Conservation (phyloP, 176 grass and related monocot genomes). For the Aechmea fasciata region DNA sequence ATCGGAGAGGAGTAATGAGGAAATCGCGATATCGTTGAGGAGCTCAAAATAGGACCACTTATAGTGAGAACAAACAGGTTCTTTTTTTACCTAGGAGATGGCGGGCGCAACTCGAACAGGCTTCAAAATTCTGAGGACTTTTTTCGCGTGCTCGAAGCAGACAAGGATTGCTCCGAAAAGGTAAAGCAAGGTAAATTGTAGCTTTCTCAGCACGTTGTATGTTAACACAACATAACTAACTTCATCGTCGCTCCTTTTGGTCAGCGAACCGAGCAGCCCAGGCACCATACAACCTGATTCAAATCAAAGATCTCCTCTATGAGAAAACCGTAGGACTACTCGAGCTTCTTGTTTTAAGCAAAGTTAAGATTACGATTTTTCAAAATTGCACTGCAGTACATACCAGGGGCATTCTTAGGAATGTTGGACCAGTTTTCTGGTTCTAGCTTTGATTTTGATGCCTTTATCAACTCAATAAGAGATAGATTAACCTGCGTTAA, state of each 20-base stretch:
- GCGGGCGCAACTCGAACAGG: slow-evolving; percentile 33
- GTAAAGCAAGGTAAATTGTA: slow-evolving; percentile 53
- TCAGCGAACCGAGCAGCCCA: slow-evolving; percentile 8
- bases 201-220: slow-evolving; percentile 36
- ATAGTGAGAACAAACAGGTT: not conserved
- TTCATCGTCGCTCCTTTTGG: slow-evolving; percentile 16
- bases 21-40: no score
- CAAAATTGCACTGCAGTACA: not conserved
- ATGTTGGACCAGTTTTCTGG: slow-evolving; percentile 52
- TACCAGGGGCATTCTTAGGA: slow-evolving; percentile 29
- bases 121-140: slow-evolving; percentile 34
- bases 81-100: slow-evolving; percentile 27
- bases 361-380: slow-evolving; percentile 2
- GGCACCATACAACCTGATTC: slow-evolving; percentile 19
- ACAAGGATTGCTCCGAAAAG: slow-evolving; percentile 38
- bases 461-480: slow-evolving; percentile 58
- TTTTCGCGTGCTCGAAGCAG: slow-evolving; percentile 35
- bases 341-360: not conserved
- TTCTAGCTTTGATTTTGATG: slow-evolving; percentile 41
- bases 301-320: not conserved
- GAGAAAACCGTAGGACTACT: slow-evolving; percentile 8
- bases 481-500: slow-evolving; percentile 46
- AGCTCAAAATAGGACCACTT: not conserved
- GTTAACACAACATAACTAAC: slow-evolving; percentile 18
- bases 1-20: no score